Evolutionary conservation across 2,329 filamentous ascomycete genomes (phyloP), one percentile per base, ranked within the genome.

Genomic region (Ophiostoma pallidulum): DNA sequence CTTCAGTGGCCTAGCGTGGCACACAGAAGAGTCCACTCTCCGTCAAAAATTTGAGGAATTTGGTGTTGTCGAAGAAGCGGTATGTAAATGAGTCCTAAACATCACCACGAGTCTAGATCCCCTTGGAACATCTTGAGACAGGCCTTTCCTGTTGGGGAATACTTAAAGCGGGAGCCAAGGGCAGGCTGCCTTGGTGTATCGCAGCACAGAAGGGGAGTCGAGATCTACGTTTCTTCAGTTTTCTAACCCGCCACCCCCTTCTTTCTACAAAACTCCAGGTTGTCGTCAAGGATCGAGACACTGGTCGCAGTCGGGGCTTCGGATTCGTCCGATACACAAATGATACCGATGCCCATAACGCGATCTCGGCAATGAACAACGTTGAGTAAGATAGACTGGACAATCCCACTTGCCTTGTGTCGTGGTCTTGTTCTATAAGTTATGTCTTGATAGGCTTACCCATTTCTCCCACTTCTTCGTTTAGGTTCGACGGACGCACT

Each of bases 241-340:
- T 44, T 53, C 48, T 51, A 51, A 47, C 42, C 33, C 32, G n/a
- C n/a, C n/a, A n/a, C n/a, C n/a, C 22, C 8, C 26, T 18, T 45
- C 28, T 14, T 5, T 35, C 4, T 16, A 18, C 31, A 16, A 37
- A 32, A 40, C 48, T 41, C 61, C 24, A 97, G 91, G 86, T 95
- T 54, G 91, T 98, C 57, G 90, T 97, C 60, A 97, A 95, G 73
- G 91, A 98, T 67, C 87, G 90, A 61, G 91, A 97, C 64, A 96
- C 91, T 61, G 86, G 88, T 60, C 88, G 91, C 66, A 96, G 90
- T 75, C 87, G 92, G 66, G 92, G 92, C 52, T 98, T 97, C 66
- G 92, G 92, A 41, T 97, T 97, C 66, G 91, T 98, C 54, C 86
- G 90, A 59, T 98, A 91, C 69, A 70, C 78, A 44, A 79, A 80